These are phyloP conservation scores for Cyberlindnera americana DNA, from an alignment of 805 yeast genomes.

Conservation along the genomic window DNA sequence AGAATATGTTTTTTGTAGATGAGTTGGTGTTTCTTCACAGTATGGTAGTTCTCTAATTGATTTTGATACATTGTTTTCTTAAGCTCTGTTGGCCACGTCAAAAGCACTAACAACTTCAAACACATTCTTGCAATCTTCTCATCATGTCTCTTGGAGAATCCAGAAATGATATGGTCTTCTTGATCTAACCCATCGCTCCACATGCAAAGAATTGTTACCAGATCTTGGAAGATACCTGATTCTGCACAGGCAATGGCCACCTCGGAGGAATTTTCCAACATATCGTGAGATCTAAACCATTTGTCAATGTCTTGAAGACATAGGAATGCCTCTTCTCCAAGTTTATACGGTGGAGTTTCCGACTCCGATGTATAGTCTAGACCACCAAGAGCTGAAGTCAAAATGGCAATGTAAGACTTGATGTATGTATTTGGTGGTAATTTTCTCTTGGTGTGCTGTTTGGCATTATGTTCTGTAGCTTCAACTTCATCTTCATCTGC, in stretches of 20 bases:
- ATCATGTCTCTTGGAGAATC: constrained; percentile 33
- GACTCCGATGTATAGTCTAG: constrained; percentile 57
- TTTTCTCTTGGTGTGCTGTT: constrained; percentile 2
- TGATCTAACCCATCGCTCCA: constrained; percentile 52
- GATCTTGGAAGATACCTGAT: constrained; percentile 72
- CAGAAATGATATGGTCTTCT: constrained; percentile 24
- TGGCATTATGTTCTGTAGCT: not conserved
- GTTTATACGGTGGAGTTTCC: constrained; percentile 55
- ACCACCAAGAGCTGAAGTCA: constrained; percentile 91
- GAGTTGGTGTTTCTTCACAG: constrained; percentile 63
- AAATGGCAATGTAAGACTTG: constrained; percentile 71
- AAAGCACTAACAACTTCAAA: constrained; percentile 73
- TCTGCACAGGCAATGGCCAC: constrained; percentile 89
- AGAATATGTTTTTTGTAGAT: constrained; percentile 68
- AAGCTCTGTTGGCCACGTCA: constrained; percentile 84
- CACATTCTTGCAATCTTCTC: constrained; percentile 69
- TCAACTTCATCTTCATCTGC: constrained; percentile 6
- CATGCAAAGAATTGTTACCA: constrained; percentile 67
- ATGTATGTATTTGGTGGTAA: constrained; percentile 19
- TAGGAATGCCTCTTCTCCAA: constrained; percentile 78
- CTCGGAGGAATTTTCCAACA: constrained; percentile 60
- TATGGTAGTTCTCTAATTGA: constrained; percentile 54
- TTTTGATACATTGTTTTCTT: constrained; percentile 45
- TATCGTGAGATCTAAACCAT: constrained; percentile 87
- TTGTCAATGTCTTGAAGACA: constrained; percentile 80